Base-by-base conservation (phyloP, 768 basidiomycete genomes). In the Kwoniella dendrophila region DNA sequence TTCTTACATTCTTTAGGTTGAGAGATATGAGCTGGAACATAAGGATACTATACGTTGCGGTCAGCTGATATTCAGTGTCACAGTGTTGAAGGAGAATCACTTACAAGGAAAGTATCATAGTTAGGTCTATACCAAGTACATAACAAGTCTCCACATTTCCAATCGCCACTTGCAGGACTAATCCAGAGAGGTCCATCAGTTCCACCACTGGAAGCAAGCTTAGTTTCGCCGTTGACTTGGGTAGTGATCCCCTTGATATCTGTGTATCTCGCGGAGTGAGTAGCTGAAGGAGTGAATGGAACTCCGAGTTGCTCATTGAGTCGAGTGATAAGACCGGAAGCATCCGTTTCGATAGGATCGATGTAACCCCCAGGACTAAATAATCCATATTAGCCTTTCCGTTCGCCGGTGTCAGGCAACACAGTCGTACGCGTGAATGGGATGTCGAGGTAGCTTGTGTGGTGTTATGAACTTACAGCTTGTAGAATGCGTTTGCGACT, bases 1-100 rank as follows among this genome's bases (percentile, higher is more conserved):
- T 94, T 95, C 81, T 97, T 98, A 83, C 91, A 90, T 76, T 99
- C 95, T 81, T 99, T 99, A 8, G 95, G 96, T 76, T 94, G 92
- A 34, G 92, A 92, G 65, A 96, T 90, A 80, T 99, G 96, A 16
- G 93, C 90, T 0, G 92, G 94, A 56, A 92, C 84, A 77, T 92
- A 94, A 0, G 93, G 92, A 71, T 95, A 96, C 93, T 94, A 72
- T 18, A 34, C 26, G 0, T 12, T 27, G 22, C 16, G 16, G 10
- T 62, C 36, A 67, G 58, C 50, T 44, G 22, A n/a, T 8, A 50
- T 7, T 4, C 43, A 2, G 27, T 27, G 36, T 22, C 14, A 6
- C 44, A 2, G 34, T 14, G 27, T n/a, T n/a, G n/a, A n/a, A n/a
- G 34, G 33, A 34, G 47, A 41, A 18, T 12, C 34, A 84, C 88